Evolutionary conservation across 352 stramenopile genomes (phyloP).

Genomic region (Pythium periplocum): DNA sequence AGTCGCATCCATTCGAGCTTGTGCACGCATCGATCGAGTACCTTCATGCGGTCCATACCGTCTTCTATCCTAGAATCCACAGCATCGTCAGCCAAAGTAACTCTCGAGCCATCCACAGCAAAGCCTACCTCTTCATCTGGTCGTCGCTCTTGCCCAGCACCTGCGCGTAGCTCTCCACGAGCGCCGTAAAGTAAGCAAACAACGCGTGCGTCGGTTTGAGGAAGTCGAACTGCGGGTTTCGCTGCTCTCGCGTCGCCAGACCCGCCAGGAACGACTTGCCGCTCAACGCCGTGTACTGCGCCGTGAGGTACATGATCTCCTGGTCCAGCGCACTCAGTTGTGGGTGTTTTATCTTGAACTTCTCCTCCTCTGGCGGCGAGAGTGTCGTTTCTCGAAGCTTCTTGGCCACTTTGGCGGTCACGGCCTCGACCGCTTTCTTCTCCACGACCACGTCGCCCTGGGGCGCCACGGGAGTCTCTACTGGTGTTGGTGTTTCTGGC

Average conservation of each 20-base stretch:
- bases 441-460: conserved; percentile 70
- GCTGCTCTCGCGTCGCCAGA: conserved; percentile 93
- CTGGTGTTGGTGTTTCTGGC: conserved; percentile 2
- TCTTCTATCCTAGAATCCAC: conserved; percentile 27
- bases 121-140: conserved; percentile 54
- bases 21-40: conserved; percentile 82
- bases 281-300: conserved; percentile 96
- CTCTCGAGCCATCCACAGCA: neutral
- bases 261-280: conserved; percentile 93
- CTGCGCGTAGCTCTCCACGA: conserved; percentile 96
- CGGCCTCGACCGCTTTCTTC: conserved; percentile 77
- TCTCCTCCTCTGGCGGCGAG: conserved; percentile 50
- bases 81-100: neutral
- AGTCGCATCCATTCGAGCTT: conserved; percentile 75
- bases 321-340: conserved; percentile 91
- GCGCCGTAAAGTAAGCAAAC: conserved; percentile 97
- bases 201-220: conserved; percentile 95
- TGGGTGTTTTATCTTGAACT: conserved; percentile 87
- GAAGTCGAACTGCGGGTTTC: conserved; percentile 98
- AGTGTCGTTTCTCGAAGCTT: conserved; percentile 91
- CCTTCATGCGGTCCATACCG: conserved; percentile 78
- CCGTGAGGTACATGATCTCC: conserved; percentile 98
- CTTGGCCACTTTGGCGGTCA: conserved; percentile 81
- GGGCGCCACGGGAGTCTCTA: conserved; percentile 17
- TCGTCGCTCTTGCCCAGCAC: conserved; percentile 72